Evolutionary conservation across 345 rosid genomes (phyloP).

Genomic region (Ailanthus altissimus): DNA sequence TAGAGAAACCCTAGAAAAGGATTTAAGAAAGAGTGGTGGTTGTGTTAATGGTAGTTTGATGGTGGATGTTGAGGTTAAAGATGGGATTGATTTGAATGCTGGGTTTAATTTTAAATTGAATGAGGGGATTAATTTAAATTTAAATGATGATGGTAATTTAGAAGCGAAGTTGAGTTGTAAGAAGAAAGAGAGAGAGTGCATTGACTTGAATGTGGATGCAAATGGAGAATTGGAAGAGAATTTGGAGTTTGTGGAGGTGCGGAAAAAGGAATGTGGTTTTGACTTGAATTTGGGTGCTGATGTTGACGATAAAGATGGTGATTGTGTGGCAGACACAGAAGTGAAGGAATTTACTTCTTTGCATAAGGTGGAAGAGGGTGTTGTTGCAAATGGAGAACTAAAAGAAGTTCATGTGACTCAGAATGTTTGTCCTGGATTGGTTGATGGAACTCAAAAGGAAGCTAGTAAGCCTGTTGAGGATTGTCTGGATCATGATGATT

Average conservation of each 20-base stretch:
- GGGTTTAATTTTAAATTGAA: constrained; percentile 67
- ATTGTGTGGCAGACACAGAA: constrained; percentile 25
- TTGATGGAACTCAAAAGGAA: constrained; percentile 38
- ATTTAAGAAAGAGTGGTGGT: constrained; percentile 13
- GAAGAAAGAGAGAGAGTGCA: constrained; percentile 42
- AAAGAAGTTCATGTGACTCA: constrained; percentile 48
- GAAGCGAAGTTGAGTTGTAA: constrained; percentile 26
- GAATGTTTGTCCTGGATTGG: constrained; percentile 35
- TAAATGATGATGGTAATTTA: constrained; percentile 19
- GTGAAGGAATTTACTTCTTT: constrained; percentile 17
- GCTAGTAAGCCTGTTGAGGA: constrained; percentile 5
- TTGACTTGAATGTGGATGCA: constrained; percentile 82
- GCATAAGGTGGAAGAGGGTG: constrained; percentile 27
- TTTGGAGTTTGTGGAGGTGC: constrained; percentile 27
- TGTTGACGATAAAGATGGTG: constrained; percentile 43
- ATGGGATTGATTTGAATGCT: constrained; percentile 61
- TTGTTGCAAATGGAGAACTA: constrained; percentile 32
- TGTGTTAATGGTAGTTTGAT: constrained; percentile 32
- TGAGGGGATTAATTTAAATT: constrained; percentile 44
- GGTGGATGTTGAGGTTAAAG: constrained; percentile 31
- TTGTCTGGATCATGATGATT: constrained; percentile 26
- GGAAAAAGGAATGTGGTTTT: constrained; percentile 54
- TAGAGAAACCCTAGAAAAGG: constrained; percentile 35
- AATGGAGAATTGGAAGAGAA: constrained; percentile 50
- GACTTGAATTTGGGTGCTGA: constrained; percentile 79